Conservation (phyloP, 257 asterid species). For the Echium plantagineum region DNA sequence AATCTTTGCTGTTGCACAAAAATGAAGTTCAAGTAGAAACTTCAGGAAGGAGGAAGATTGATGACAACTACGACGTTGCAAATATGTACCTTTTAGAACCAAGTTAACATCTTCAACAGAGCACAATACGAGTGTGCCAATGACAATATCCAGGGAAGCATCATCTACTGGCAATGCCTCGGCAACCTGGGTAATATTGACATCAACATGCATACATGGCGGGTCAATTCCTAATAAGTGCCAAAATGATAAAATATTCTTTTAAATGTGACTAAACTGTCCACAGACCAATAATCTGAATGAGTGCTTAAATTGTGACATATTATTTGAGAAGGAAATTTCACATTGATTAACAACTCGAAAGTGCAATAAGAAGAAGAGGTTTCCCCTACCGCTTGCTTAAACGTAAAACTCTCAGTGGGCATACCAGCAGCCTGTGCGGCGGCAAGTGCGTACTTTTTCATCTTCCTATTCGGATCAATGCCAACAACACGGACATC, state of each 20-base stretch:
- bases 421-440: constrained; percentile 59
- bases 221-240: too few species aligned
- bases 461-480: constrained; percentile 82
- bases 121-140: constrained; percentile 84
- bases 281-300: neutral
- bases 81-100: constrained; percentile 50
- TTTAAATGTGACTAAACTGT: too few species aligned
- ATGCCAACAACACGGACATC: constrained; percentile 48
- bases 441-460: constrained; percentile 62
- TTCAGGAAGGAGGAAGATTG: neutral
- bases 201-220: too few species aligned
- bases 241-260: too few species aligned
- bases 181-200: constrained; percentile 43
- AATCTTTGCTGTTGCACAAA: neutral
- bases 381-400: constrained; percentile 45
- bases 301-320: neutral
- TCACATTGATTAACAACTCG: neutral
- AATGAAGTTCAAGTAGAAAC: neutral
- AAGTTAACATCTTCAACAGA: constrained; percentile 68
- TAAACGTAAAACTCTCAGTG: constrained; percentile 42
- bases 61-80: neutral
- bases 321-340: neutral
- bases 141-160: constrained; percentile 80
- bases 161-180: constrained; percentile 74
- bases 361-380: neutral